Evolutionary conservation across 2,329 filamentous ascomycete species (phyloP).

Genomic region (Hortaea werneckii): DNA sequence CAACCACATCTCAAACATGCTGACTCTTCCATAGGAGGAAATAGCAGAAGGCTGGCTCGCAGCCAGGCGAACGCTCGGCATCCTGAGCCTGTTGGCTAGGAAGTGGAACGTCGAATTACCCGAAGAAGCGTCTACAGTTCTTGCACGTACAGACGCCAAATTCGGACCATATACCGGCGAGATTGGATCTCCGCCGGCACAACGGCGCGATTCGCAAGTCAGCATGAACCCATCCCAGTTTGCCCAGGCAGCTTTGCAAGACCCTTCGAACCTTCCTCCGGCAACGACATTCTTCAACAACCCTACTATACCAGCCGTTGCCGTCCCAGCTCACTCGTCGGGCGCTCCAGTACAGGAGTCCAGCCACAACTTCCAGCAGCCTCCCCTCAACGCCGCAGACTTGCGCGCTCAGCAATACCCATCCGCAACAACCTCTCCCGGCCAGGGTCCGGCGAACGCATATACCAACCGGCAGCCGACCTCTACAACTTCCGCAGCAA

Average conservation of each 20-base stretch:
- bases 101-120: slow-evolving; percentile 86
- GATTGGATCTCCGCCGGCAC: slow-evolving; percentile 40
- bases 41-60: slow-evolving; percentile 93
- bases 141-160: slow-evolving; percentile 69
- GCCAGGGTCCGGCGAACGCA: slow-evolving; percentile 9
- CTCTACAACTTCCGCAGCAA: slow-evolving; percentile 20
- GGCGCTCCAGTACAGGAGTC: slow-evolving; percentile 6
- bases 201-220: background rate
- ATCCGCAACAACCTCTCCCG: slow-evolving; percentile 11
- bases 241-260: slow-evolving; percentile 1
- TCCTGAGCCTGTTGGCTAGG: slow-evolving; percentile 72
- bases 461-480: slow-evolving; percentile 7
- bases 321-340: slow-evolving; percentile 7
- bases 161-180: slow-evolving; percentile 62
- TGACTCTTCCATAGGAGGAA: slow-evolving; percentile 48
- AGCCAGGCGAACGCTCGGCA: slow-evolving; percentile 72
- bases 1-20: no score
- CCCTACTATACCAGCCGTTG: slow-evolving; percentile 3
- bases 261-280: background rate
- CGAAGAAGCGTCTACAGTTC: slow-evolving; percentile 65
- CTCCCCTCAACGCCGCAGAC: slow-evolving; percentile 14
- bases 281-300: slow-evolving; percentile 2
- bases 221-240: slow-evolving; percentile 2
- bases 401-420: slow-evolving; percentile 17
- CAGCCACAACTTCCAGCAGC: slow-evolving; percentile 9